Percentiles rank a stretch among this genome's conserved stretches.
These are phyloP conservation scores for Sporormia fimetaria DNA, from an alignment of 495 filamentous ascomycete species.

Conservation along the genomic window DNA sequence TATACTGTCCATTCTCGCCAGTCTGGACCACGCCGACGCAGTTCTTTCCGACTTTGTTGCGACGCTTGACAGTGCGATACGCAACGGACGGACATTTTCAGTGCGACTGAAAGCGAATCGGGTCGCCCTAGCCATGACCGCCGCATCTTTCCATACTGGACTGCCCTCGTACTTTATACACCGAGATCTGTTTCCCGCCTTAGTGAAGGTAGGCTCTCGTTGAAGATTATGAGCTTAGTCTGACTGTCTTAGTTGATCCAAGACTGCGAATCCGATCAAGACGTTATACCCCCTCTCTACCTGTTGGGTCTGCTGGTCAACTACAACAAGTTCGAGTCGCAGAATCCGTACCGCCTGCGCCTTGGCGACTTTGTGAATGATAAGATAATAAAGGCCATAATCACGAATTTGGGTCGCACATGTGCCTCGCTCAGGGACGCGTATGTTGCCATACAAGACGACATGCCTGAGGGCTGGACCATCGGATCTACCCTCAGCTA, in stretches of 20 bases:
- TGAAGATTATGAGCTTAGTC: not conserved
- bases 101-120: conserved; percentile 57
- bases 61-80: conserved; percentile 67
- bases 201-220: conserved; percentile 65
- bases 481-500: conserved; percentile 67
- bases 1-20: conserved; percentile 79
- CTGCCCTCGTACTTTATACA: conserved; percentile 92
- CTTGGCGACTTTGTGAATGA: conserved; percentile 99
- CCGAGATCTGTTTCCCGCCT: conserved; percentile 80
- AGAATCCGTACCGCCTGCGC: conserved; percentile 89
- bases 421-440: conserved; percentile 54
- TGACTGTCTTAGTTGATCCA: conserved; percentile 58
- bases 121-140: conserved; percentile 71
- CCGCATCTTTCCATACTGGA: conserved; percentile 87
- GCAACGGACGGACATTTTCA: conserved; percentile 48
- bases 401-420: conserved; percentile 58
- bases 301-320: conserved; percentile 86
- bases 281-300: conserved; percentile 63
- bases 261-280: conserved; percentile 53
- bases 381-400: conserved; percentile 67
- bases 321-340: conserved; percentile 98
- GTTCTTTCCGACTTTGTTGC: conserved; percentile 83
- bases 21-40: conserved; percentile 73
- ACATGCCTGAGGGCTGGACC: conserved; percentile 84
- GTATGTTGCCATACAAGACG: conserved; percentile 85